phyloP scores from a whole-genome alignment of 805 yeast species.

The Candida patagonica region DNA sequence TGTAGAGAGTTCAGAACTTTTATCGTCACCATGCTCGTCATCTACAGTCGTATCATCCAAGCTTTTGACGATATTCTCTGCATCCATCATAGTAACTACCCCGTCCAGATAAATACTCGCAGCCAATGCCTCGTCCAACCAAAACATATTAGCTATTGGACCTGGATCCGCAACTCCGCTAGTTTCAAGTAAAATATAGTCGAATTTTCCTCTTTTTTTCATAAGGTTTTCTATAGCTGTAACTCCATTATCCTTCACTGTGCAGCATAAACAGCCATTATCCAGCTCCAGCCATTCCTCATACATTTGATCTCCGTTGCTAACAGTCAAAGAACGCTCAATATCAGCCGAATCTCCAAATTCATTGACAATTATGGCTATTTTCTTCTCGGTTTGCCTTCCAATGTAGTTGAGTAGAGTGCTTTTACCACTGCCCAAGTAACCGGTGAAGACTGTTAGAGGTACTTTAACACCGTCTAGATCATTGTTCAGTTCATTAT shows the following conservation, averaged over 20 bases:
- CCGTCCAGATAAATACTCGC: slow-evolving; percentile 87
- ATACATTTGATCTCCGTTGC: slow-evolving; percentile 44
- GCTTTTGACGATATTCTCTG: slow-evolving; percentile 47
- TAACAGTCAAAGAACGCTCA: slow-evolving; percentile 74
- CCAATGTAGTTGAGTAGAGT: slow-evolving; percentile 75
- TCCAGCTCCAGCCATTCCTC: slow-evolving; percentile 96
- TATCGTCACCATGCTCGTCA: slow-evolving; percentile 27
- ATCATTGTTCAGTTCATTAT: neutral
- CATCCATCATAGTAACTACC: slow-evolving; percentile 78
- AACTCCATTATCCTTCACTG: slow-evolving; percentile 92
- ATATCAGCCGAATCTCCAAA: slow-evolving; percentile 87
- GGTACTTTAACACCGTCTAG: slow-evolving; percentile 49
- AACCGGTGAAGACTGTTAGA: slow-evolving; percentile 88
- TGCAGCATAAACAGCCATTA: slow-evolving; percentile 94
- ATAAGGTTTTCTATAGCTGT: slow-evolving; percentile 85
- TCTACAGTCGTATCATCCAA: slow-evolving; percentile 48
- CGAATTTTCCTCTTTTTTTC: slow-evolving; percentile 63
- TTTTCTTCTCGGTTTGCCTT: slow-evolving; percentile 47
- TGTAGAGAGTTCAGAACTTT: slow-evolving; percentile 38
- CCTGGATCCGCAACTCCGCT: slow-evolving; percentile 98
- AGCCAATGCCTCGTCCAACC: slow-evolving; percentile 86
- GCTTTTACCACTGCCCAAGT: slow-evolving; percentile 89
- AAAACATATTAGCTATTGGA: slow-evolving; percentile 93
- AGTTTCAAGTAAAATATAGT: slow-evolving; percentile 86
- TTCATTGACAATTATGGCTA: slow-evolving; percentile 83